Percentiles rank a stretch among this genome's conserved stretches.
Evolutionary conservation across 805 yeast genomes (phyloP).

Genomic region (Starmerella apicola): DNA sequence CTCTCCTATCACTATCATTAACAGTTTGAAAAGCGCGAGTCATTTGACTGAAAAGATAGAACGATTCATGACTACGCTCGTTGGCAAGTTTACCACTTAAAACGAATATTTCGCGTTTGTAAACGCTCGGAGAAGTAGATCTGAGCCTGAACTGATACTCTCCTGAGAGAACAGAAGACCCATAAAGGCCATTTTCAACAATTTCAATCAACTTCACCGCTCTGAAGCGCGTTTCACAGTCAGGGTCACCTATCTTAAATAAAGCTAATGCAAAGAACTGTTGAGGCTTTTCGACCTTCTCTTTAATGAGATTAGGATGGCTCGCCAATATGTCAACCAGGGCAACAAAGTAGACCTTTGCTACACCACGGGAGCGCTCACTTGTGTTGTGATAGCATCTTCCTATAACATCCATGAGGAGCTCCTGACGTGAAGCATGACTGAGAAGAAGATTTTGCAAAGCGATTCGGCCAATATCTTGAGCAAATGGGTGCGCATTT

Average conservation of each 20-base stretch:
- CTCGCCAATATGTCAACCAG: slow-evolving; percentile 52
- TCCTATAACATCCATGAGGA: slow-evolving; percentile 47
- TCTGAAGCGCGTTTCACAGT: slow-evolving; percentile 49
- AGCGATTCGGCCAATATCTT: slow-evolving; percentile 57
- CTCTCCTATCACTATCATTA: slow-evolving; percentile 50
- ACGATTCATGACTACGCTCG: slow-evolving; percentile 45
- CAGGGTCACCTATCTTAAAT: slow-evolving; percentile 67
- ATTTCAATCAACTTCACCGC: slow-evolving; percentile 61
- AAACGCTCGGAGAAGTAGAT: slow-evolving; percentile 68
- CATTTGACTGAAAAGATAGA: slow-evolving; percentile 55
- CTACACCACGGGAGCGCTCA: slow-evolving; percentile 33
- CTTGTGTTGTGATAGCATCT: slow-evolving; percentile 50
- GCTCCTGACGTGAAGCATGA: slow-evolving; percentile 43
- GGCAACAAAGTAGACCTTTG: slow-evolving; percentile 59
- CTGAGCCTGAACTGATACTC: slow-evolving; percentile 58
- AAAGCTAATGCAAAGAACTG: slow-evolving; percentile 64
- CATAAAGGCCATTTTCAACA: slow-evolving; percentile 49
- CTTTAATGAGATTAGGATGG: slow-evolving; percentile 28
- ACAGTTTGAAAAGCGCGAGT: slow-evolving; percentile 57
- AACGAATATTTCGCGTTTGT: slow-evolving; percentile 73
- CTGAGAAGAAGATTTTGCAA: slow-evolving; percentile 50
- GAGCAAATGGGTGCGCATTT: slow-evolving; percentile 43
- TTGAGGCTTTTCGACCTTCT: slow-evolving; percentile 33
- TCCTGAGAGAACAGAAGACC: slow-evolving; percentile 38
- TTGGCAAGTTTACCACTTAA: slow-evolving; percentile 61